Evolutionary conservation across 2,329 filamentous ascomycete genomes (phyloP).

Genomic region (Neurospora crassa): DNA sequence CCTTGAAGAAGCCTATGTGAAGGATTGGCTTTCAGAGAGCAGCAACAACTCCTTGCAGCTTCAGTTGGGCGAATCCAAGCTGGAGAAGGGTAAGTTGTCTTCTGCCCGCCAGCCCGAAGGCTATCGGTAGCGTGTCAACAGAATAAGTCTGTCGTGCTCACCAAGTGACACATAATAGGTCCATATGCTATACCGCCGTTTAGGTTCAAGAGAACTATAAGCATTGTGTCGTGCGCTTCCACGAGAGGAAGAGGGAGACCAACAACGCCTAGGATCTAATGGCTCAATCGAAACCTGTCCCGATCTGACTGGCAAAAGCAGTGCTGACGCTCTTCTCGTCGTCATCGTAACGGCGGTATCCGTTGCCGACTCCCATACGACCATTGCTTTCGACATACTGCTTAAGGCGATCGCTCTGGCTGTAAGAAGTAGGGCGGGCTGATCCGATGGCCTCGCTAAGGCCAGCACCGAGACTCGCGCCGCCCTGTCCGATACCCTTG

Average conservation of each 20-base stretch:
- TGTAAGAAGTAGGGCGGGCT: slow-evolving; percentile 50
- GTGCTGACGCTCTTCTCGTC: slow-evolving; percentile 95
- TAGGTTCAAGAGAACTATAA: not conserved
- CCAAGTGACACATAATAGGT: not conserved
- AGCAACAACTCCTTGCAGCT: not conserved
- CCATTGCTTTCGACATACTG: slow-evolving; percentile 85
- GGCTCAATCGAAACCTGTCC: slow-evolving; percentile 42
- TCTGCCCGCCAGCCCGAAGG: not conserved
- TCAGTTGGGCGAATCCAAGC: not conserved
- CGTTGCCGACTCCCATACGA: slow-evolving; percentile 56
- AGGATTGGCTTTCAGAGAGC: not conserved
- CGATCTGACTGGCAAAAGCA: slow-evolving; percentile 91
- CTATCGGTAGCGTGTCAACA: not conserved
- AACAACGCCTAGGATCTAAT: not conserved
- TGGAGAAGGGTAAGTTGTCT: not conserved
- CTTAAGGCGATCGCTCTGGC: slow-evolving; percentile 83
- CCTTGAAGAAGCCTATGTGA: not conserved
- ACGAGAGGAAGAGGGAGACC: not conserved
- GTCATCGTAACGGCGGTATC: slow-evolving; percentile 71
- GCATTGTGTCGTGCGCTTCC: not conserved
- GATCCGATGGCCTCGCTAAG: slow-evolving; percentile 64
- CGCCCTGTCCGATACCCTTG: slow-evolving; percentile 70
- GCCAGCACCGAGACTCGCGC: slow-evolving; percentile 77
- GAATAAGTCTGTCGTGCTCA: not conserved
- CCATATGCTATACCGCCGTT: not conserved